Evolutionary conservation across 768 basidiomycete genomes (phyloP), one percentile per base, ranked within the genome.

Genomic region (Suillus subluteus): DNA sequence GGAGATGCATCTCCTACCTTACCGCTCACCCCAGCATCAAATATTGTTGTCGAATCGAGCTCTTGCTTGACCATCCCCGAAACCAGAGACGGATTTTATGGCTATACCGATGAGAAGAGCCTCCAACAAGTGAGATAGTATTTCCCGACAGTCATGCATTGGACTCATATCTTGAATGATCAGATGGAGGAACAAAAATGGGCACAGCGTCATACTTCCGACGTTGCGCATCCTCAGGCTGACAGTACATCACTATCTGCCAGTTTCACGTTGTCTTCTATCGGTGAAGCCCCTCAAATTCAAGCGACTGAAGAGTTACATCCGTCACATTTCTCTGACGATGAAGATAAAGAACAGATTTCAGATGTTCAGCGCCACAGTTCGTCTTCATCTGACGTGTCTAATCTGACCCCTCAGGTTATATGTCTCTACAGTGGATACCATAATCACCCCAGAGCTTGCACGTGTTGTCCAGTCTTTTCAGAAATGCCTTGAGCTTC

Each of bases 401-500:
- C 15, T 43, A 12, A 64, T 35, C 38, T 43, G 23, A 30, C 23
- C n/a, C 58, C 41, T 43, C 64, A 61, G 37, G 41, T 62, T 16
- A 63, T 41, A 30, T 58, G 26, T 64, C 18, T 41, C 59, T 41
- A 61, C 40, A 61, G 59, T 61, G 40, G 41, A 74, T 44, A 43
- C 76, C 8, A 50, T 71, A 58, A 46, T 79, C 59, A 75, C 70
- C 16, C 76, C 80, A 3, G 89, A 90, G 72, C 81, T 86, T 62
- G 76, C 81, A 13, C 78, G 82, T 9, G 82, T 95, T 16, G 88
- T 92, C 67, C 83, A 88, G 67, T 84, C 90, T 1, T 87, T 99
- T 74, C 88, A 91, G 66, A 88, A 83, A 73, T 99, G 97, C 74
- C 88, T 99, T 58, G 88, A 92, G 63, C 82, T 99, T 23, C 91